Percentiles rank a stretch among this genome's conserved stretches.
Evolutionary conservation across 768 basidiomycete species (phyloP).

Genomic region (Boletus speciosus): DNA sequence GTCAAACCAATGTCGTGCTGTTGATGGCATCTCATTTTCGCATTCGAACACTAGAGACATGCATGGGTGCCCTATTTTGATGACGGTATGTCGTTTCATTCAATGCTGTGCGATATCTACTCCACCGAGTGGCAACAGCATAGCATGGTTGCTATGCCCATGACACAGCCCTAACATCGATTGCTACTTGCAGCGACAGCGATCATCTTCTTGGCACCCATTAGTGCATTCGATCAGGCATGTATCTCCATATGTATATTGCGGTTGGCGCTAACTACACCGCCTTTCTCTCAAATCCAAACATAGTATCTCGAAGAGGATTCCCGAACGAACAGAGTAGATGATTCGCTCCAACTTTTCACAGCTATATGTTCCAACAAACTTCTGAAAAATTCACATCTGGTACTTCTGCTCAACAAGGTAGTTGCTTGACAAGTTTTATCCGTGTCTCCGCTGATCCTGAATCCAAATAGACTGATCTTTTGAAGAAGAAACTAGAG

Average conservation of each 20-base stretch:
- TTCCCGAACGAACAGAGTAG: conserved; percentile 70
- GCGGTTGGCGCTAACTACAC: conserved; percentile 6
- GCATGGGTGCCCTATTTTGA: conserved; percentile 86
- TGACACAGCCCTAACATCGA: conserved; percentile 8
- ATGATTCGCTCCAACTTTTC: conserved; percentile 80
- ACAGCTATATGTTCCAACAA: conserved; percentile 72
- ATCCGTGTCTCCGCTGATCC: conserved; percentile 5
- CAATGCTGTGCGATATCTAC: conserved; percentile 1
- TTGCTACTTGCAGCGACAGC: conserved; percentile 55
- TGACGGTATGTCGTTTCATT: conserved; percentile 52
- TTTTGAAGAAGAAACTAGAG: conserved; percentile 68
- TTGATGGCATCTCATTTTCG: conserved; percentile 15
- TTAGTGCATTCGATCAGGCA: conserved; percentile 86
- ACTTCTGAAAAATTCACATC: conserved; percentile 66
- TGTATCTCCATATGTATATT: conserved; percentile 10
- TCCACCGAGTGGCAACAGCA: conserved; percentile 13
- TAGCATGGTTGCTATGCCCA: conserved; percentile 14
- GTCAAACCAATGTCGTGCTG: conserved; percentile 17
- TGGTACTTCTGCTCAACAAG: conserved; percentile 79
- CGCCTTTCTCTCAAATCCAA: conserved; percentile 6
- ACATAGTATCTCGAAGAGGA: conserved; percentile 79
- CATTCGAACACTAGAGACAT: conserved; percentile 49
- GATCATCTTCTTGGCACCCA: conserved; percentile 83
- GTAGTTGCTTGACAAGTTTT: conserved; percentile 32
- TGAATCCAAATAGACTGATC: conserved; percentile 50